Conservation (phyloP, 306 rosid genomes). For the Trifolium pratense region DNA sequence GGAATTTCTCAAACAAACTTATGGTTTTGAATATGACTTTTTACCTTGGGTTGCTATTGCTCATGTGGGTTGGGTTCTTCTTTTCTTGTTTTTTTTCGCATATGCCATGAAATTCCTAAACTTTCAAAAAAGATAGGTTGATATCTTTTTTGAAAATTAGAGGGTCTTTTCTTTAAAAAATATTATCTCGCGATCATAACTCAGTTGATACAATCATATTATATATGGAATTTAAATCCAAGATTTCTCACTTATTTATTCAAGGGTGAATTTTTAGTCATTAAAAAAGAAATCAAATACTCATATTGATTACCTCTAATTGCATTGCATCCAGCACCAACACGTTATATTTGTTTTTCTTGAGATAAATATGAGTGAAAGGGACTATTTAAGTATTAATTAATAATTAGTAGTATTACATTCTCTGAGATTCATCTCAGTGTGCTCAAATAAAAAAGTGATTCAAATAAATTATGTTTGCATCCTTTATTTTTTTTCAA, state of each 20-base stretch:
- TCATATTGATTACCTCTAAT: too few relatives aligned
- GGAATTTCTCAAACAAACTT: constrained; percentile 40
- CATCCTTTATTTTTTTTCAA: not conserved
- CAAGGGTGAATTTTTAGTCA: too few relatives aligned
- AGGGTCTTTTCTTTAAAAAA: too few relatives aligned
- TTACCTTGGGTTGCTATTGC: constrained; percentile 55
- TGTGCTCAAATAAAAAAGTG: not conserved
- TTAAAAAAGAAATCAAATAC: too few relatives aligned
- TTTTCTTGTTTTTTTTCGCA: constrained; percentile 69
- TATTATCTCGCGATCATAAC: too few relatives aligned
- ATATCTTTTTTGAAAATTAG: too few relatives aligned
- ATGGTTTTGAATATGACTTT: constrained; percentile 61
- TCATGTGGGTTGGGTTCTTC: constrained; percentile 72
- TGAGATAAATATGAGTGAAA: not conserved
- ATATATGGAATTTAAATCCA: too few relatives aligned
- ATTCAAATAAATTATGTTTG: not conserved
- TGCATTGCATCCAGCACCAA: too few relatives aligned
- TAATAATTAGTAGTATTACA: too few relatives aligned
- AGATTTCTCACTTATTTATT: too few relatives aligned
- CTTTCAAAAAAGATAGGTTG: constrained; percentile 53
- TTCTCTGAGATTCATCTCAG: not conserved
- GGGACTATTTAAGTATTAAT: not conserved
- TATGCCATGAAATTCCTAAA: constrained; percentile 66
- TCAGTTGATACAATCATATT: too few relatives aligned
- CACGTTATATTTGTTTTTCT: not conserved